Evolutionary conservation across 1,139 yeast species (phyloP).

Genomic region (Suzukiozyma palmioleophila): DNA sequence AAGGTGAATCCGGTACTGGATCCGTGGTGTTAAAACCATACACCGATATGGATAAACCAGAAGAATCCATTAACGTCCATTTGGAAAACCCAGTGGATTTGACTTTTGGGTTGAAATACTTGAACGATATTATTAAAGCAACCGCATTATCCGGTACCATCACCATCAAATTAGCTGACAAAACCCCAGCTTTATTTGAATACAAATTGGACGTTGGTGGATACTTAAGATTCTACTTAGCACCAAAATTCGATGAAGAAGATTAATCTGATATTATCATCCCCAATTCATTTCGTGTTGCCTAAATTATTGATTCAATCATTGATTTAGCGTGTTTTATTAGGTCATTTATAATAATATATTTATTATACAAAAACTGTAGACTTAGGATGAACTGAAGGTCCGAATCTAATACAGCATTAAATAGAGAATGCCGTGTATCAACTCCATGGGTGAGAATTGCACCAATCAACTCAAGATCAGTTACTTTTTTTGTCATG

Average conservation of each 20-base stretch:
- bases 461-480: background rate
- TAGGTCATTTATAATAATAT: slow-evolving; percentile 1
- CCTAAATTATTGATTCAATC: background rate
- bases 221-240: slow-evolving; percentile 89
- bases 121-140: slow-evolving; percentile 89
- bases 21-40: slow-evolving; percentile 81
- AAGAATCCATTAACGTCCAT: slow-evolving; percentile 67
- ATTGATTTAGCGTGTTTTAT: background rate
- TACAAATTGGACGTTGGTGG: slow-evolving; percentile 87
- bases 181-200: slow-evolving; percentile 92
- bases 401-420: too few species aligned
- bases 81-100: slow-evolving; percentile 84
- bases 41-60: slow-evolving; percentile 77
- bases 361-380: slow-evolving; percentile 1
- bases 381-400: background rate
- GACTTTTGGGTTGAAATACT: slow-evolving; percentile 87
- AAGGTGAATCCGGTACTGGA: slow-evolving; percentile 92
- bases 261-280: slow-evolving; percentile 34
- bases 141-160: slow-evolving; percentile 72
- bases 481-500: slow-evolving; percentile 54
- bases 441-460: too few species aligned
- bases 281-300: slow-evolving; percentile 1
- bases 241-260: slow-evolving; percentile 94
- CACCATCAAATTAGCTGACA: slow-evolving; percentile 81
- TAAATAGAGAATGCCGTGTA: too few species aligned